A percentile compares a stretch with the other conserved stretches of the same genome.
These are phyloP conservation scores for Verticillium isaacii DNA, from an alignment of 2,329 filamentous ascomycete species.

Conservation along the genomic window DNA sequence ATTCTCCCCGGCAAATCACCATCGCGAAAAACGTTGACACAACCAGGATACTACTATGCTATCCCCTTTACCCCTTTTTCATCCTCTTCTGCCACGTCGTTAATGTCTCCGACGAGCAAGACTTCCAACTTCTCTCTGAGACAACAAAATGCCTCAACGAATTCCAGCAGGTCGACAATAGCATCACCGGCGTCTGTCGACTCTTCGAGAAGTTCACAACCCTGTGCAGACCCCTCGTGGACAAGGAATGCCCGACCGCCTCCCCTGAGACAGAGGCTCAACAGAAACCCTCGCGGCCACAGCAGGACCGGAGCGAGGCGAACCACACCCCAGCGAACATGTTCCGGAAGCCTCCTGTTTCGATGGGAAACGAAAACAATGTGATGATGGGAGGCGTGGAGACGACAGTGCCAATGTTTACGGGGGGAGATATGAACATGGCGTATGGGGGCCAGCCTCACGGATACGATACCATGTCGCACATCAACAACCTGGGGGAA, in stretches of 20 bases:
- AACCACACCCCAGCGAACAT: background rate
- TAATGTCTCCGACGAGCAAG: background rate
- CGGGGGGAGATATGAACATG: background rate
- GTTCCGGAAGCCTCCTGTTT: background rate
- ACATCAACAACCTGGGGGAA: constrained; percentile 1
- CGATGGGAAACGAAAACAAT: background rate
- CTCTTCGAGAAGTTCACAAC: constrained; percentile 1
- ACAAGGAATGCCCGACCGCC: background rate
- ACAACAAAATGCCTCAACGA: background rate
- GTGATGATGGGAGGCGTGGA: background rate
- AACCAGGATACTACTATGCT: background rate
- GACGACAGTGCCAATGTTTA: background rate
- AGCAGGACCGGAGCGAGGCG: background rate
- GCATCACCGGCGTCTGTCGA: background rate
- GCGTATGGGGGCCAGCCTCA: background rate
- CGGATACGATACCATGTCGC: constrained; percentile 1
- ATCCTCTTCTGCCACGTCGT: constrained; percentile 2
- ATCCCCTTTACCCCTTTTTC: constrained; percentile 1
- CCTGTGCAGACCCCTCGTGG: background rate
- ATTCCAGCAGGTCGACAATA: background rate
- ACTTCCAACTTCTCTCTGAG: background rate
- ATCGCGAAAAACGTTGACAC: background rate
- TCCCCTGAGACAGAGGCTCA: background rate
- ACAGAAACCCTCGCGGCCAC: background rate
- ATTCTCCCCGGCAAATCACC: too few relatives aligned